These are phyloP conservation scores for Neofusicoccum kwambonambiense DNA, from an alignment of 2,329 filamentous ascomycete genomes.

Conservation along the genomic window DNA sequence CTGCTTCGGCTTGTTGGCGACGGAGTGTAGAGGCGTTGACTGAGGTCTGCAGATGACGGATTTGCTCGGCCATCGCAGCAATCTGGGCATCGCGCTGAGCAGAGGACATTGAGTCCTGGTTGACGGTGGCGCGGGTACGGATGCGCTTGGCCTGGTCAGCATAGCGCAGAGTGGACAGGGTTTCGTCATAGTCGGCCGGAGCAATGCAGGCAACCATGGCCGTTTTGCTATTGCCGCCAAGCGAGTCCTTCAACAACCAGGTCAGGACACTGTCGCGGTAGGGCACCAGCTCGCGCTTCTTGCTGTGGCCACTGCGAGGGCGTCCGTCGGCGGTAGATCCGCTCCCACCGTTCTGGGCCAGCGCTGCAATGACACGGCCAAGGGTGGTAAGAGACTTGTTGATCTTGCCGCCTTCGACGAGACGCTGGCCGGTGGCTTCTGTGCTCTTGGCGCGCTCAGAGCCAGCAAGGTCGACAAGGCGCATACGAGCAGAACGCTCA, in stretches of 20 bases:
- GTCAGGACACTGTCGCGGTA: slow-evolving; percentile 85
- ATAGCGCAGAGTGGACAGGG: slow-evolving; percentile 90
- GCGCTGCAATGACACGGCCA: slow-evolving; percentile 89
- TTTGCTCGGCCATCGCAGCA: slow-evolving; percentile 90
- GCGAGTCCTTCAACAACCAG: slow-evolving; percentile 90
- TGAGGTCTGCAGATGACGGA: slow-evolving; percentile 77
- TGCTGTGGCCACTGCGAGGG: slow-evolving; percentile 38
- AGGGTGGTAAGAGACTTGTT: slow-evolving; percentile 98
- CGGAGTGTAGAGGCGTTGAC: slow-evolving; percentile 55
- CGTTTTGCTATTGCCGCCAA: slow-evolving; percentile 96
- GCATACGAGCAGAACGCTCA: slow-evolving; percentile 88
- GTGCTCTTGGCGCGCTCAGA: slow-evolving; percentile 94
- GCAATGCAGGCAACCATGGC: slow-evolving; percentile 99
- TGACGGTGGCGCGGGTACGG: slow-evolving; percentile 88
- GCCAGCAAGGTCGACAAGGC: slow-evolving; percentile 90
- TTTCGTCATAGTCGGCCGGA: slow-evolving; percentile 95
- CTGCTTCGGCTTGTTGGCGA: slow-evolving; percentile 76
- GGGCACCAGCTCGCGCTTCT: slow-evolving; percentile 69
- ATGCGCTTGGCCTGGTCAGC: slow-evolving; percentile 98
- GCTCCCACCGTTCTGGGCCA: slow-evolving; percentile 49
- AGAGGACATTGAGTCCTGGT: slow-evolving; percentile 89
- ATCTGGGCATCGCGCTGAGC: slow-evolving; percentile 95
- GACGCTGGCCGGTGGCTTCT: slow-evolving; percentile 84
- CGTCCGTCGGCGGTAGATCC: slow-evolving; percentile 54
- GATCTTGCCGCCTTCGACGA: slow-evolving; percentile 96